Evolutionary conservation across 768 basidiomycete genomes (phyloP).

Genomic region (Tricholoma bakamatsutake): DNA sequence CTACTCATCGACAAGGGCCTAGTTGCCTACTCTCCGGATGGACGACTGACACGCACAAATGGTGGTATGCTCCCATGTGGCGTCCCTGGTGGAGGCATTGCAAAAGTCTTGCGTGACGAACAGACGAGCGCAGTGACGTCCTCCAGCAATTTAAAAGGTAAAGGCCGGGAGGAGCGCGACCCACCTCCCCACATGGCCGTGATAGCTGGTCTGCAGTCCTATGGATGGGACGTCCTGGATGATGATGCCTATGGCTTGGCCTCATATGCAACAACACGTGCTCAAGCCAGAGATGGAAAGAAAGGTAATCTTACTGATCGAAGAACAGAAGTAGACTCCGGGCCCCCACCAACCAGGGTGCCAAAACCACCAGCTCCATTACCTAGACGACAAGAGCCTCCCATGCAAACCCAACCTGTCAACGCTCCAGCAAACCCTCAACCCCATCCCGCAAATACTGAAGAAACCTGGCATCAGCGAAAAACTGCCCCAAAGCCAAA

Average conservation of each 20-base stretch:
- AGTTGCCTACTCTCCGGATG: background rate
- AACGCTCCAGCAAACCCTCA: background rate
- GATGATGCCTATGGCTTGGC: background rate
- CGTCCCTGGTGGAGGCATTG: background rate
- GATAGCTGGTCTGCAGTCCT: background rate
- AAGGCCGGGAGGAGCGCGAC: background rate
- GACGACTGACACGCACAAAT: no score
- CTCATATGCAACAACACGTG: background rate
- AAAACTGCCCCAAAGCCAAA: background rate
- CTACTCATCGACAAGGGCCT: background rate
- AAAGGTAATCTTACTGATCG: background rate
- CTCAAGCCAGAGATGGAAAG: background rate
- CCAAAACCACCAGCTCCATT: no score
- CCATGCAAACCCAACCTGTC: background rate
- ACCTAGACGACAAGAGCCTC: no score
- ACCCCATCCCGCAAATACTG: background rate
- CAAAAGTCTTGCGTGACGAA: background rate
- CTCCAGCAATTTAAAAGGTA: background rate
- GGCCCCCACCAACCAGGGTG: background rate
- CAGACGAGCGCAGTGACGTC: no score
- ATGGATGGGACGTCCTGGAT: background rate
- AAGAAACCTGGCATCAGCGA: background rate
- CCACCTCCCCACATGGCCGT: no score
- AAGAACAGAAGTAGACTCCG: background rate
- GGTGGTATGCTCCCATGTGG: background rate